phyloP scores from a whole-genome alignment of 352 stramenopile species.

The Phytophthora europaea region DNA sequence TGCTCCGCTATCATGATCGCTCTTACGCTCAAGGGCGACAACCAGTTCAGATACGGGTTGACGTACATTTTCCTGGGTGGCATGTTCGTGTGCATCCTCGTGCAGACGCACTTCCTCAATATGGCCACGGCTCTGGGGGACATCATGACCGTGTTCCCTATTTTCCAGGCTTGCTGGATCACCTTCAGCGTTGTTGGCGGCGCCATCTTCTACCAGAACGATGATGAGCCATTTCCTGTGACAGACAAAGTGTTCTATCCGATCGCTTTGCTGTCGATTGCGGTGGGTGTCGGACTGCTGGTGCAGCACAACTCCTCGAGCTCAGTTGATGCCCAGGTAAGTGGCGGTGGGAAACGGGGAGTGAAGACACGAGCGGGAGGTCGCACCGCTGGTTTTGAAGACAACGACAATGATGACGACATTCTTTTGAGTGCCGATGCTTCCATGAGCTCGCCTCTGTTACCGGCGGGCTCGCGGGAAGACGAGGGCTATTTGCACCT shows the following conservation, averaged over 20 bases:
- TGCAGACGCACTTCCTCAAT: constrained; percentile 92
- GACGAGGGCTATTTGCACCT: constrained; percentile 70
- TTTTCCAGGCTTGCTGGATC: constrained; percentile 92
- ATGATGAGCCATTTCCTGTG: constrained; percentile 60
- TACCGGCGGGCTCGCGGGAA: constrained; percentile 54
- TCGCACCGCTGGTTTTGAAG: constrained; percentile 30
- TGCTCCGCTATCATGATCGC: constrained; percentile 89
- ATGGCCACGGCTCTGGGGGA: constrained; percentile 85
- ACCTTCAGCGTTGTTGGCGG: constrained; percentile 89
- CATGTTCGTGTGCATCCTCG: constrained; percentile 89
- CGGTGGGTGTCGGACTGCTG: constrained; percentile 71
- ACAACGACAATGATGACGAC: constrained; percentile 58
- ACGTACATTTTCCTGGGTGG: constrained; percentile 90
- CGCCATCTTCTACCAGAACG: constrained; percentile 86
- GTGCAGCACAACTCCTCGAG: constrained; percentile 70
- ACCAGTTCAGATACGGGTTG: constrained; percentile 88
- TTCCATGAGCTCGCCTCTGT: constrained; percentile 71
- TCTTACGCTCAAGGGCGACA: constrained; percentile 83
- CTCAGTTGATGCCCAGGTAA: background rate
- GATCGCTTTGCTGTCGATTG: constrained; percentile 75
- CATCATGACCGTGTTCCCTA: constrained; percentile 92
- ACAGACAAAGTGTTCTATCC: constrained; percentile 80
- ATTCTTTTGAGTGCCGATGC: constrained; percentile 71
- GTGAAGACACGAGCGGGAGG: constrained; percentile 25
- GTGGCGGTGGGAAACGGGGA: constrained; percentile 16